Conservation (phyloP, 1,284 basidiomycete species). For the Boletellus deceptivus region DNA sequence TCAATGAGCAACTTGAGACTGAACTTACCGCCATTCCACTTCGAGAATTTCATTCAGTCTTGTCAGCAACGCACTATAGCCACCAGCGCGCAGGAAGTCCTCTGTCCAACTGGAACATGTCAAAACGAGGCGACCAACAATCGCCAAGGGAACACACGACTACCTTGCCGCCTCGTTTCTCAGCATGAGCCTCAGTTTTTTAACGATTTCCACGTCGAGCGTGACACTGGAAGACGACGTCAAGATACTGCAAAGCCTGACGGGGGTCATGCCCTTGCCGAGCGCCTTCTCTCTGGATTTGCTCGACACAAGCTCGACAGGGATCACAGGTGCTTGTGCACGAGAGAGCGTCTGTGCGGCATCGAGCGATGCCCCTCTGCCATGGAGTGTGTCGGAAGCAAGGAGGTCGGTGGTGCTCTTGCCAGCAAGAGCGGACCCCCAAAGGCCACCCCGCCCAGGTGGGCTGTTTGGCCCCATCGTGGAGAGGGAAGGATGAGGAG, state of each 20-base stretch:
- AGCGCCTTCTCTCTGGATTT: slow-evolving; percentile 48
- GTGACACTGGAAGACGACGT: slow-evolving; percentile 62
- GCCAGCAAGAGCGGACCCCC: slow-evolving; percentile 42
- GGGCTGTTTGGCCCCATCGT: slow-evolving; percentile 38
- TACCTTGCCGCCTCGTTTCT: slow-evolving; percentile 85
- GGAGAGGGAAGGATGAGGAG: slow-evolving; percentile 43
- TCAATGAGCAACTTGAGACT: not conserved
- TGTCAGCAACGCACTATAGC: slow-evolving; percentile 81
- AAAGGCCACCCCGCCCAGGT: slow-evolving; percentile 41
- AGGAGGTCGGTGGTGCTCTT: slow-evolving; percentile 40
- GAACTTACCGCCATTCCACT: slow-evolving; percentile 88
- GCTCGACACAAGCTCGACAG: slow-evolving; percentile 28
- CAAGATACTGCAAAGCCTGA: slow-evolving; percentile 62
- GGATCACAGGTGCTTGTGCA: slow-evolving; percentile 49
- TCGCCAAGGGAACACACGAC: slow-evolving; percentile 7
- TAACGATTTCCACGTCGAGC: slow-evolving; percentile 72
- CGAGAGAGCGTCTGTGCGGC: slow-evolving; percentile 45
- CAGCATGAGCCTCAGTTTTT: slow-evolving; percentile 76
- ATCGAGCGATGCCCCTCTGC: slow-evolving; percentile 56
- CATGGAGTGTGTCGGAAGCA: slow-evolving; percentile 35
- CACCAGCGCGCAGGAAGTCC: slow-evolving; percentile 81
- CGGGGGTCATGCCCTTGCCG: slow-evolving; percentile 58
- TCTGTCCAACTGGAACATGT: slow-evolving; percentile 74
- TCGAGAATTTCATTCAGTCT: slow-evolving; percentile 91
- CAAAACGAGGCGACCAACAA: slow-evolving; percentile 7